Evolutionary conservation across 1,284 basidiomycete species (phyloP), one percentile per base, ranked within the genome.

Genomic region (Pseudozyma sp.): DNA sequence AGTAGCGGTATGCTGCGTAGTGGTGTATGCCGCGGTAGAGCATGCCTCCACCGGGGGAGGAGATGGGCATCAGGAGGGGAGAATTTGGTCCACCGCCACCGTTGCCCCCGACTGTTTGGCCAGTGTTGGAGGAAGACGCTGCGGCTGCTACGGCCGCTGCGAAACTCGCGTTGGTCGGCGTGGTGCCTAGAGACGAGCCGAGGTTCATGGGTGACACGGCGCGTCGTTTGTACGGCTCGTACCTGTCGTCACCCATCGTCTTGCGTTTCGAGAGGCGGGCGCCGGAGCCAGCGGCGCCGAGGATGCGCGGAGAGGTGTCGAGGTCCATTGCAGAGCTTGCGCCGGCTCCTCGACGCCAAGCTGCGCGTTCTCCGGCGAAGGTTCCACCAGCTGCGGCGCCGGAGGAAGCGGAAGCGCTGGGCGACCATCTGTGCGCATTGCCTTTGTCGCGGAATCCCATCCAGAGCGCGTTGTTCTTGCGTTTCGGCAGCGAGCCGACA

Each of bases 161-260:
- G 9, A 54, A 34, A 16, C 49, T 43, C 3, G 48, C 40, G 14
- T 62, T 52, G 29, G 60, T 57, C 13, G 59, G 46, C 7, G 52
- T 66, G 9, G 57, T 67, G 4, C 64, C 64, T 0, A 62, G 37
- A 9, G 56, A 50, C 8, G 58, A 53, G n/a, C 61, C 60, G 13
- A 69, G 57, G 8, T 55, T 72, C 68, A 73, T 70, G 7, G 76
- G 76, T n/a, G 68, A 72, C 0, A 78, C 76, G 5, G 76, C 76
- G 6, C 76, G 54, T 19, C 76, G 66, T 60, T 78, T 78, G 54
- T 74, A 70, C n/a, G 76, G 76, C 24, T 73, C 76, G 54, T 70
- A 78, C 5, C 76, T 34, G 14, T 78, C 76, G 9, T 76, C 65
- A 0, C 65, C 71, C 55, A 62, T 56, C 37, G 70, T 72, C 50